Base-by-base conservation (phyloP, 2,329 filamentous ascomycete species). In the Sclerotinia minor region DNA sequence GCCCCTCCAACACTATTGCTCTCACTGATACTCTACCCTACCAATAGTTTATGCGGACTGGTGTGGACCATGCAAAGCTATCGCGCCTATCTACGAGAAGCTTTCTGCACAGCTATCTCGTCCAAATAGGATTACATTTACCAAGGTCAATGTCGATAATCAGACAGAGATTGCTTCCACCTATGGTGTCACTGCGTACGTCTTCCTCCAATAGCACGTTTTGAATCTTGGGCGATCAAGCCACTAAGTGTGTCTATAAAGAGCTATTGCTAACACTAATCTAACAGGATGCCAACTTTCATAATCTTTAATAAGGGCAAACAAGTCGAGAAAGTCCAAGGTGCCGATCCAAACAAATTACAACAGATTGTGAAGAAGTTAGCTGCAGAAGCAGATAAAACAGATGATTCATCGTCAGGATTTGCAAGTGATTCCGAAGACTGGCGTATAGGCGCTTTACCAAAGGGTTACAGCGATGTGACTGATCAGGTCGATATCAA, bases 51-150 rank as follows among this genome's bases (percentile, higher is more conserved):
- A 92, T 76, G 92, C 93, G 75, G 89, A 92, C 76, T 95, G 91
- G 89, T 96, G 91, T 77, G 89, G 83, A 45, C 91, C 92, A 76
- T 96, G 93, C 85, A 91, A 92, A 75, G 84, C 87, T 72, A 93
- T 98, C 72, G 91, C 90, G 7, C 92, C 94, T 24, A 79, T 93
- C 71, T 97, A 92, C 81, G 91, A 95, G 75, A 82, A 89, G 77
- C 85, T 97, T 60, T 88, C 93, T 44, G 77, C 80, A 55, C 84
- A 88, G 70, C 84, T 96, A 57, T 90, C 92, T 24, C 85, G 88
- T 64, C 85, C 89, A 21, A 87, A 89, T 73, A 82, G 85, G 72
- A 89, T 97, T 74, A 91, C 89, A 45, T 97, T 98, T 78, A 87
- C 88, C 78, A 97, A 95, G 82, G 85, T 97, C 81, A 89, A 98